Evolutionary conservation across 441 rosid species (phyloP).

Genomic region (Iberis amara): DNA sequence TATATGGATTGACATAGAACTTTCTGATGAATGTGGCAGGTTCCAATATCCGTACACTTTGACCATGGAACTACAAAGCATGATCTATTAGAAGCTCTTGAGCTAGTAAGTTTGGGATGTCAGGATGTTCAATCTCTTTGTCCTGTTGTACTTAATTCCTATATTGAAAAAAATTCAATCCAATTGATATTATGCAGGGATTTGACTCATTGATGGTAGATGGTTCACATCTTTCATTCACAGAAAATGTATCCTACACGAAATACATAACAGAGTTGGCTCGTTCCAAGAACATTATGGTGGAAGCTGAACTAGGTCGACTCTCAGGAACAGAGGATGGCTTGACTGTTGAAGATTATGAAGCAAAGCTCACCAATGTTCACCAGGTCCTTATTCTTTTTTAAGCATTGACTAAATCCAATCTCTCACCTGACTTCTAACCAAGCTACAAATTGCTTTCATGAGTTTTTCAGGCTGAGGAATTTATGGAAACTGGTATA

Average conservation of each 20-base stretch:
- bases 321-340: conserved; percentile 96
- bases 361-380: conserved; percentile 79
- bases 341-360: conserved; percentile 86
- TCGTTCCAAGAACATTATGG: conserved; percentile 57
- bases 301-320: conserved; percentile 95
- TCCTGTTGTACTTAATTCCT: conserved; percentile 2
- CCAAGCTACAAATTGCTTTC: conserved; percentile 6
- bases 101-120: conserved; percentile 46
- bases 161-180: conserved; percentile 15
- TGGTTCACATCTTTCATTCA: conserved; percentile 83
- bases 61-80: conserved; percentile 88
- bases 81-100: conserved; percentile 74
- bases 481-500: conserved; percentile 78
- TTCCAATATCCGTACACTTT: conserved; percentile 88
- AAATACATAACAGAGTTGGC: conserved; percentile 62
- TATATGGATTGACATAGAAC: conserved; percentile 3
- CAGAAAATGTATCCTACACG: conserved; percentile 70
- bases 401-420: conserved; percentile 10
- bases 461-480: conserved; percentile 62
- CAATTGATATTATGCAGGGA: conserved; percentile 44
- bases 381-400: conserved; percentile 47
- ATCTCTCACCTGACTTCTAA: conserved; percentile 11
- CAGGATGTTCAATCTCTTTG: neutral
- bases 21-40: conserved; percentile 44
- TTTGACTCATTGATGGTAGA: conserved; percentile 92